Percentiles rank a stretch among this genome's conserved stretches.
phyloP scores from a whole-genome alignment of 805 yeast genomes.

The Saccharomycopsis lassenensis region DNA sequence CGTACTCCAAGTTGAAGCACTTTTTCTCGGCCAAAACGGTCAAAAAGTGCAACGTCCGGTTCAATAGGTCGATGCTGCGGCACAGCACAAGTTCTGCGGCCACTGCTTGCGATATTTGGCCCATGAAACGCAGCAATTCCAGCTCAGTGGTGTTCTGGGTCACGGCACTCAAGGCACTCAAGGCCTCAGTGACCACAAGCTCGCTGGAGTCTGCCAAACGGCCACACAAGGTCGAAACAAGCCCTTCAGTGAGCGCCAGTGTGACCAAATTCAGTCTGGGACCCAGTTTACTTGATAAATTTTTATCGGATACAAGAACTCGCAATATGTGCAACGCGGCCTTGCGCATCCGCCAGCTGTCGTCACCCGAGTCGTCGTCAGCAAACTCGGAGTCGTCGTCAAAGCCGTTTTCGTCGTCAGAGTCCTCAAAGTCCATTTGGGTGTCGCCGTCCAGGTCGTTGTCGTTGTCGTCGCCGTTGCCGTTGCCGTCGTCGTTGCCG shows the following conservation, averaged over 20 bases:
- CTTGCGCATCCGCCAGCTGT: conserved; percentile 16
- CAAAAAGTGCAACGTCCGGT: too few relatives aligned
- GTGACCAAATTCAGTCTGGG: too few relatives aligned
- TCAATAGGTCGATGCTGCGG: too few relatives aligned
- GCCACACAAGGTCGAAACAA: conserved; percentile 5
- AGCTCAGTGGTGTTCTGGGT: too few relatives aligned
- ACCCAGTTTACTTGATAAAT: background rate
- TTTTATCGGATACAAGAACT: background rate
- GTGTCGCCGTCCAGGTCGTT: background rate
- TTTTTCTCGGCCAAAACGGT: too few relatives aligned
- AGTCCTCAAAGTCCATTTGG: background rate
- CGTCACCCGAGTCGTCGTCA: conserved; percentile 11
- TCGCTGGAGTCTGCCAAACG: conserved; percentile 13
- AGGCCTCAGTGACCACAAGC: conserved; percentile 10
- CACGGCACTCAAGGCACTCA: conserved; percentile 6
- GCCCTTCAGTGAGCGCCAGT: conserved; percentile 2
- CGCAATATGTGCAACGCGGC: conserved; percentile 9
- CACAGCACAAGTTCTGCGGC: too few relatives aligned
- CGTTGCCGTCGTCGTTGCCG: conserved; percentile 6
- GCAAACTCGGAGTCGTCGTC: conserved; percentile 10
- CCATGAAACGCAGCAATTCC: too few relatives aligned
- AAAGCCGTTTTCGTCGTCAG: conserved; percentile 10
- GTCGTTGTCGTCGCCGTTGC: conserved; percentile 8
- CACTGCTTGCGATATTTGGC: too few relatives aligned
- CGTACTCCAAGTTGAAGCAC: too few relatives aligned